Conservation (phyloP, 192 early-diverging fungal genomes). For the Entomortierella lignicola region DNA sequence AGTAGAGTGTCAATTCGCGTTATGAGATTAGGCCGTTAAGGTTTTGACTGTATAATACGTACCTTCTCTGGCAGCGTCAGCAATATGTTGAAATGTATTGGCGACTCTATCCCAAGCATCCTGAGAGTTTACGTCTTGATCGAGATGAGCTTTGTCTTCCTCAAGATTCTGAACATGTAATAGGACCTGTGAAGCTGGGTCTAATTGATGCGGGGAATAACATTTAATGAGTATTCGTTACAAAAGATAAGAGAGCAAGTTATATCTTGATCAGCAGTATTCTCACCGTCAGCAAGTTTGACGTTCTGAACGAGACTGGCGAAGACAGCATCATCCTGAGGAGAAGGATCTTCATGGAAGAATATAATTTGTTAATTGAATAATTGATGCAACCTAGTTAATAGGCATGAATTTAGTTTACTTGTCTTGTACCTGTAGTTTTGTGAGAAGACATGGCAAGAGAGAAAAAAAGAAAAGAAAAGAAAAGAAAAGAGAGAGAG, state of each 20-base stretch:
- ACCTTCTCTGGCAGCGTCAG: slow-evolving; percentile 55
- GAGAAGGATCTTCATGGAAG: slow-evolving; percentile 4
- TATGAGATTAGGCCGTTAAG: background rate
- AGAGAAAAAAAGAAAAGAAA: too few species aligned
- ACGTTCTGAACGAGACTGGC: slow-evolving; percentile 33
- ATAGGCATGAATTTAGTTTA: too few species aligned
- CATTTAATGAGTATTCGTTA: too few species aligned
- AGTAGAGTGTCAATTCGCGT: background rate
- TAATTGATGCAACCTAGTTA: background rate
- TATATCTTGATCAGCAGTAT: background rate
- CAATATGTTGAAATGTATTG: slow-evolving; percentile 45
- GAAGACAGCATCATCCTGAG: slow-evolving; percentile 33
- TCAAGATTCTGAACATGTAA: slow-evolving; percentile 20
- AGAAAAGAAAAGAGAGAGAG: background rate
- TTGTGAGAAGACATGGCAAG: too few species aligned
- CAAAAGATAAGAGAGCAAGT: too few species aligned
- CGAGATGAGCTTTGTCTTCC: slow-evolving; percentile 18
- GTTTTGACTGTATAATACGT: background rate
- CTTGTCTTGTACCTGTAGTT: too few species aligned
- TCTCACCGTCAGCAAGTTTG: slow-evolving; percentile 14
- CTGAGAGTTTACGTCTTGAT: slow-evolving; percentile 5
- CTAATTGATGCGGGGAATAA: too few species aligned
- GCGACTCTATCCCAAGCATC: slow-evolving; percentile 44
- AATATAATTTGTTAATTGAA: background rate
- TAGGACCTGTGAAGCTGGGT: slow-evolving; percentile 7